phyloP scores from a whole-genome alignment of 768 basidiomycete genomes.

The Harrya chromipes region DNA sequence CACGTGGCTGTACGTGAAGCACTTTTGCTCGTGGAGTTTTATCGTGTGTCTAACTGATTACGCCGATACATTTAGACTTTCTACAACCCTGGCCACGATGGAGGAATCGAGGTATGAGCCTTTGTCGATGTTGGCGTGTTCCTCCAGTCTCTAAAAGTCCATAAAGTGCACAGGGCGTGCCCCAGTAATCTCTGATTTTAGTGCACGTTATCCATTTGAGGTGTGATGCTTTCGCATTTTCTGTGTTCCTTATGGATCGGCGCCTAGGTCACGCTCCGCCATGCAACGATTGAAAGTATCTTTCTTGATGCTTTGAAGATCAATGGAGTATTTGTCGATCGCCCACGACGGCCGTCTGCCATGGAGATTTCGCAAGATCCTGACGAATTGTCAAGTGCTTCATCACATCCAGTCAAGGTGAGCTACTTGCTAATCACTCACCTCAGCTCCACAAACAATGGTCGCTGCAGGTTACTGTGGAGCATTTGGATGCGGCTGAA shows the following conservation, averaged over 20 bases:
- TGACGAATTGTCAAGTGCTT: conserved; percentile 32
- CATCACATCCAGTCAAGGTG: conserved; percentile 33
- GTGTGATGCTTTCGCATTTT: no score
- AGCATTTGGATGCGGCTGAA: conserved; percentile 22
- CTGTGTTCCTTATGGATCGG: neutral
- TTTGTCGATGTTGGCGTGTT: no score
- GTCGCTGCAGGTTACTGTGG: conserved; percentile 20
- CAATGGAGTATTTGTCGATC: conserved; percentile 34
- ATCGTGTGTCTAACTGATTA: neutral
- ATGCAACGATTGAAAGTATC: conserved; percentile 41
- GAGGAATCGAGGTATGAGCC: conserved; percentile 43
- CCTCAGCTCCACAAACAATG: neutral
- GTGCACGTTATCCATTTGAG: no score
- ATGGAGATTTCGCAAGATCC: conserved; percentile 36
- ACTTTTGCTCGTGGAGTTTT: neutral
- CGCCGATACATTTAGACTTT: conserved; percentile 49
- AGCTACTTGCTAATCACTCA: neutral
- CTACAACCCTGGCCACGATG: conserved; percentile 61
- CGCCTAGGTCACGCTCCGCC: conserved; percentile 35
- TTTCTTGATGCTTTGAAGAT: conserved; percentile 40
- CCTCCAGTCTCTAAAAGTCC: no score
- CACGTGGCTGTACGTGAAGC: conserved; percentile 55
- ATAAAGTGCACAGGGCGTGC: conserved; percentile 33
- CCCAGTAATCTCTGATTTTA: conserved; percentile 46
- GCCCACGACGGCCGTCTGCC: conserved; percentile 31